Percentiles rank a stretch among this genome's conserved stretches.
Evolutionary conservation across 1,139 yeast genomes (phyloP).

Genomic region (Kodamaea plutei): DNA sequence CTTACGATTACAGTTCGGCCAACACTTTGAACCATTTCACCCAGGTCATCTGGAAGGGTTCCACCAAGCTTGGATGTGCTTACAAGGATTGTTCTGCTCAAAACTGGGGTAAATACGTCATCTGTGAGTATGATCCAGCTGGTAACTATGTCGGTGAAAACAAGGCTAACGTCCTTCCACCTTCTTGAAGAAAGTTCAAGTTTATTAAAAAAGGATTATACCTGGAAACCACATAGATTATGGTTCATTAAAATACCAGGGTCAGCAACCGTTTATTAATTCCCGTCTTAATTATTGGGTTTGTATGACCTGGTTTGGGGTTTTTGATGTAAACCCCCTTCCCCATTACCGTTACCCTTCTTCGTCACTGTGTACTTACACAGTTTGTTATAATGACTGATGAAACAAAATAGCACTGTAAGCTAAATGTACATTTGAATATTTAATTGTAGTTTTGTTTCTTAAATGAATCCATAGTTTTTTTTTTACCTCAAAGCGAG

Average conservation of each 20-base stretch:
- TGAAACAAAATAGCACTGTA: no score
- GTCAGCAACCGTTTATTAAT: conserved; percentile 3
- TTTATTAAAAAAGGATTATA: no score
- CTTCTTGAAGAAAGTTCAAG: conserved; percentile 7
- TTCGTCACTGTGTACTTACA: no score
- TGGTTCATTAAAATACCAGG: conserved; percentile 3
- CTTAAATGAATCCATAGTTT: no score
- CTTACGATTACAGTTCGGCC: conserved; percentile 19
- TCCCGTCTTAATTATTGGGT: conserved; percentile 4
- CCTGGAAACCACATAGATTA: no score
- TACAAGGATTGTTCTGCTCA: conserved; percentile 39
- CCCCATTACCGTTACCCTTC: no score
- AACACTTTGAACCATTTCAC: conserved; percentile 69
- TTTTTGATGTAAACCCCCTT: no score
- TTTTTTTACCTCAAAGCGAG: no score
- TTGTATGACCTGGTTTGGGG: conserved; percentile 3
- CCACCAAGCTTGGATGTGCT: conserved; percentile 76
- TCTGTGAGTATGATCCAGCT: conserved; percentile 23
- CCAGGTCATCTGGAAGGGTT: conserved; percentile 75
- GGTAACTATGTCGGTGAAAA: conserved; percentile 20
- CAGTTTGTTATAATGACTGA: no score
- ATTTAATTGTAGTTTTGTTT: no score
- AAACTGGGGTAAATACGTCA: conserved; percentile 19
- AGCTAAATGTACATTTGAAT: no score
- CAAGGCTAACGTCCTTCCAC: conserved; percentile 14